Conservation (phyloP, 163 green algal genomes). For the Chlamydomonas reinhardtii region DNA sequence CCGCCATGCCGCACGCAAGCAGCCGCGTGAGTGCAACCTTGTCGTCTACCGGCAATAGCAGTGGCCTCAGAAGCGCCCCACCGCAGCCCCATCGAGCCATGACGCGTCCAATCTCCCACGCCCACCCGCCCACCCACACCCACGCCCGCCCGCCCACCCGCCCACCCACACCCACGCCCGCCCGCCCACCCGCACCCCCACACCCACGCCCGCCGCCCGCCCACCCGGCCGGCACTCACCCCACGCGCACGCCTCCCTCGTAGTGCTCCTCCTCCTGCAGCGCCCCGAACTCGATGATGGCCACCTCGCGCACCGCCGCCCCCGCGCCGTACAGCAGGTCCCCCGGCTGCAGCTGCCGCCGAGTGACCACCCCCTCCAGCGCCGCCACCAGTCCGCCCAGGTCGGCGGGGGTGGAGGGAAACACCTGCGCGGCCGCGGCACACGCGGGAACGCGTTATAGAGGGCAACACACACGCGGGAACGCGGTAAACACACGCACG, state of each 20-base stretch:
- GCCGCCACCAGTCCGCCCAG: constrained; percentile 8
- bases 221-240: background rate
- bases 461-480: too few species aligned
- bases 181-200: background rate
- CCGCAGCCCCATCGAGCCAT: too few species aligned
- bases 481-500: too few species aligned
- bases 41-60: too few species aligned
- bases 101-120: too few species aligned
- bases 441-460: too few species aligned
- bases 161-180: background rate
- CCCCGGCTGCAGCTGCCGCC: constrained; percentile 21
- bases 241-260: constrained; percentile 34
- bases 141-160: too few species aligned
- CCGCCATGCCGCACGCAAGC: too few species aligned
- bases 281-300: background rate
- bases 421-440: background rate
- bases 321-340: constrained; percentile 33
- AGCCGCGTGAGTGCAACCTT: too few species aligned
- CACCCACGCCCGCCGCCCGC: too few species aligned
- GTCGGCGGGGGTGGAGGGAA: constrained; percentile 1
- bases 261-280: constrained; percentile 40
- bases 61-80: too few species aligned
- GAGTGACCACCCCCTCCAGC: constrained; percentile 31
- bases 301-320: constrained; percentile 1
- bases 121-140: too few species aligned